Base-by-base conservation (phyloP, 2,329 filamentous ascomycete species). In the Arthrobotrys pseudoclavata region DNA sequence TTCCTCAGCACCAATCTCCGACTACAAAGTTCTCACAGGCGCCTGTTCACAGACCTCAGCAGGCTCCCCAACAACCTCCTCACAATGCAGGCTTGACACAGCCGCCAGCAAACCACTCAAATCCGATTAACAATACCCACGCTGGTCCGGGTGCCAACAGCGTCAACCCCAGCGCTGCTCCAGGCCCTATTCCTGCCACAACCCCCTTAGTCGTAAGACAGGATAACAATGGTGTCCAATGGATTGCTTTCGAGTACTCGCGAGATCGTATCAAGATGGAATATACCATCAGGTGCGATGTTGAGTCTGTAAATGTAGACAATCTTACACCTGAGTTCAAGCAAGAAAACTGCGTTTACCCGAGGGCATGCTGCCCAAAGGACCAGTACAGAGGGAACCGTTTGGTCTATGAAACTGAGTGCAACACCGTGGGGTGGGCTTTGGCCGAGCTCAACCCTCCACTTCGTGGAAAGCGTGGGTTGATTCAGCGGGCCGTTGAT, bases 361-460 rank as follows among this genome's bases (percentile, higher is more conserved):
- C 96, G 2, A 90, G 96, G 76, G 96, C 96, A 3, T 97, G 94
- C 86, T 97, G 94, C 84, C 89, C 90, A 80, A 98, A 98, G 85
- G 95, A 98, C 75, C 92, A 97, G 83, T 99, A 99, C 86, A 91
- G 94, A 76, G 96, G 96, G 78, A 99, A 99, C 84, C 91, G 96
- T 15, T 86, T 97, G 80, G 92, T 96, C 81, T 99, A 99, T 84
- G 96, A 99, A 86, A 97, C 93, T 15, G 96, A 99, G 85, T 99
- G 96, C 87, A 99, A 99, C 85, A 93, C 94, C 0, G 96, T 99
- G n/a, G 96, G 96, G n/a, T 99, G 96, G 96, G 95, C 95, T 12
- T 85, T 99, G 80, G 96, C 96, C 1, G 92, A 98, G 83, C 86
- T 99, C 67, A 99, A 99, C 84, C 91, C 94, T 6, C 92, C 92